A percentile compares a stretch with the other conserved stretches of the same genome.
phyloP scores from a whole-genome alignment of 169 alveolate species.

The Plasmodium vivax region DNA sequence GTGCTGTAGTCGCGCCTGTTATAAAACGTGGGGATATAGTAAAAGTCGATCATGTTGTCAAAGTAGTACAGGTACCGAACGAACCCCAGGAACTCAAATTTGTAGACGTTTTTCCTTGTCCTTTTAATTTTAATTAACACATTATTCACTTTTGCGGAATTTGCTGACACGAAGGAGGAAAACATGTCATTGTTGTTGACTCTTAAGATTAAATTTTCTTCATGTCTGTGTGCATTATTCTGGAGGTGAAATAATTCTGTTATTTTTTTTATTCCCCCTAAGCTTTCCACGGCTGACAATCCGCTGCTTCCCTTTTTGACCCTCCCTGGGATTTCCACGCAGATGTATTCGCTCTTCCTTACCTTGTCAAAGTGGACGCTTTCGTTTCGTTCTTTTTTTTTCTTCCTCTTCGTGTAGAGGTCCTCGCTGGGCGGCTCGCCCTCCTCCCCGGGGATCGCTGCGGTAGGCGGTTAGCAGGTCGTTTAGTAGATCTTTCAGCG shows the following conservation, averaged over 20 bases:
- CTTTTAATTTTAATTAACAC: slow-evolving; percentile 61
- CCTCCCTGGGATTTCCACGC: slow-evolving; percentile 71
- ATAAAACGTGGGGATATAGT: slow-evolving; percentile 69
- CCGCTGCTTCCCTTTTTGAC: slow-evolving; percentile 53
- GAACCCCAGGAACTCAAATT: slow-evolving; percentile 63
- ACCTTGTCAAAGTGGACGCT: slow-evolving; percentile 21
- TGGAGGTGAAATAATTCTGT: slow-evolving; percentile 36
- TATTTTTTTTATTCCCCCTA: slow-evolving; percentile 68
- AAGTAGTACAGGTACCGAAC: slow-evolving; percentile 65
- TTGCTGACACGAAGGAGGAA: slow-evolving; percentile 63
- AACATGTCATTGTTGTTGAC: slow-evolving; percentile 69
- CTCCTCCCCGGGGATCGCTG: slow-evolving; percentile 5
- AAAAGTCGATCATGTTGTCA: slow-evolving; percentile 64
- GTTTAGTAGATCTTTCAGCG: neutral
- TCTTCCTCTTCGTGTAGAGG: neutral
- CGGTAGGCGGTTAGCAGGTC: neutral
- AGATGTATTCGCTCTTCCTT: slow-evolving; percentile 37
- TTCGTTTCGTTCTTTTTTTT: slow-evolving; percentile 33
- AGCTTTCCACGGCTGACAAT: slow-evolving; percentile 72
- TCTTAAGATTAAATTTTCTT: slow-evolving; percentile 34
- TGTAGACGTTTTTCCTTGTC: slow-evolving; percentile 43
- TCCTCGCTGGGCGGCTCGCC: neutral
- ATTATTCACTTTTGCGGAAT: slow-evolving; percentile 50
- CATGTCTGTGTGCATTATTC: slow-evolving; percentile 6
- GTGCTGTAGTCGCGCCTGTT: slow-evolving; percentile 40